Evolutionary conservation across 208 protist species (phyloP).

Genomic region (Polymyxa betae): DNA sequence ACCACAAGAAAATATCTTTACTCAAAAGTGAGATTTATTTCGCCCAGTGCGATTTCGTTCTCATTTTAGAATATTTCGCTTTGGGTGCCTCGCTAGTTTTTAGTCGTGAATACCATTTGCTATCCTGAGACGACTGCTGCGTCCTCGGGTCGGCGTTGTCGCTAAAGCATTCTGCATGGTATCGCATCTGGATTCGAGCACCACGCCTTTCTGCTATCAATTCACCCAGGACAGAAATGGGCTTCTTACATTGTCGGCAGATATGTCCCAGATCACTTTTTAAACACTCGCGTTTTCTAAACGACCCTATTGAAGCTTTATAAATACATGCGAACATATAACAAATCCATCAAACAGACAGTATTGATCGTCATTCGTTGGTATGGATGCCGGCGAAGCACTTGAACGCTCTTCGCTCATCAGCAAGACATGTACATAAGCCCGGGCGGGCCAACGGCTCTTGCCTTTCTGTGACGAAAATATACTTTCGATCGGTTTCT

Average conservation of each 20-base stretch:
- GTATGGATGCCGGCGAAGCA: too few relatives aligned
- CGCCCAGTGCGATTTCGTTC: constrained; percentile 20
- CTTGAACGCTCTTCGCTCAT: too few relatives aligned
- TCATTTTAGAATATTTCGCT: not conserved
- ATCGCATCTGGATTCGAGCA: constrained; percentile 45
- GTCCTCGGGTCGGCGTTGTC: not conserved
- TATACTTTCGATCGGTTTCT: too few relatives aligned
- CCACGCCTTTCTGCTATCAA: constrained; percentile 16
- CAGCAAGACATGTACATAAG: too few relatives aligned
- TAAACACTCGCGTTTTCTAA: not conserved
- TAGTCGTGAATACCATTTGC: constrained; percentile 29
- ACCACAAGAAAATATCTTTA: too few relatives aligned
- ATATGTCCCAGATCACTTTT: not conserved
- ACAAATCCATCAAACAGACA: too few relatives aligned
- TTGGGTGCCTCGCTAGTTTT: not conserved
- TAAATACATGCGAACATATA: too few relatives aligned
- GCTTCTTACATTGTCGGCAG: constrained; percentile 14
- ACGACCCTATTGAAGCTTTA: too few relatives aligned
- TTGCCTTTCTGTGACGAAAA: too few relatives aligned
- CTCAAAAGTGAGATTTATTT: not conserved
- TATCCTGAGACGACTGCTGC: not conserved
- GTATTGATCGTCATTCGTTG: too few relatives aligned
- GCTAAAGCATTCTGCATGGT: constrained; percentile 25
- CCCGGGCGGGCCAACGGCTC: too few relatives aligned
- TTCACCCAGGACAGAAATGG: not conserved